Evolutionary conservation across 805 yeast genomes (phyloP), one percentile per base, ranked within the genome.

Genomic region (Nakazawaea anatomiae): DNA sequence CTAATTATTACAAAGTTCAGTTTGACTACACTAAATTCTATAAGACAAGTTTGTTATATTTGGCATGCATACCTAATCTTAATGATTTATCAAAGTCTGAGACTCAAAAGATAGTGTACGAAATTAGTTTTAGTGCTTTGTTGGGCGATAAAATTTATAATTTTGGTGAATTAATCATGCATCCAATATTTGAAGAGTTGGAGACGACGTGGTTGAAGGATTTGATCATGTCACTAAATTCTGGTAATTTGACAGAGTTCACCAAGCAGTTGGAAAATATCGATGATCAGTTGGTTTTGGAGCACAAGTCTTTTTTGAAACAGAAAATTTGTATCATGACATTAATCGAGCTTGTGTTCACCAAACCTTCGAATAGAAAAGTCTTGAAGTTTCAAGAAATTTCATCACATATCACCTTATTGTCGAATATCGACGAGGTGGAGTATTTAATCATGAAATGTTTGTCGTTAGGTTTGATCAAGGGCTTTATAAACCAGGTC

Each of bases 271-370:
- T 57, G 4, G 65, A 60, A 10, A 8, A 38, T 2, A 27, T 7
- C 27, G 42, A 47, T 6, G 67, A 75, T 29, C 87, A 91, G 39
- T 68, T 83, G 50, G 74, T 92, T 47, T 72, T 77, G 35, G 67
- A 71, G 44, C 76, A 82, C 51, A 78, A 82, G 58, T 71, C 79
- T 10, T 89, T 91, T 61, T 74, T 94, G 58, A 82, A 85, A 64
- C 96, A 90, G 68, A 94, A 94, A 68, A 86, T 94, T 56, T 88
- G 96, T 64, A 80, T 95, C 53, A 90, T 90, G 89, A 82, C 97
- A 30, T 76, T 94, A 56, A 83, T 89, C 57, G 98, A 92, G 72
- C 76, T 89, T 55, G 86, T 94, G 14, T 92, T 92, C 62, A 73
- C 72, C 54, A 79, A 83, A 55, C 86, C 94, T 35, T 80, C 90